Evolutionary conservation across 805 yeast species (phyloP).

Genomic region (Pichia cephalocereana): DNA sequence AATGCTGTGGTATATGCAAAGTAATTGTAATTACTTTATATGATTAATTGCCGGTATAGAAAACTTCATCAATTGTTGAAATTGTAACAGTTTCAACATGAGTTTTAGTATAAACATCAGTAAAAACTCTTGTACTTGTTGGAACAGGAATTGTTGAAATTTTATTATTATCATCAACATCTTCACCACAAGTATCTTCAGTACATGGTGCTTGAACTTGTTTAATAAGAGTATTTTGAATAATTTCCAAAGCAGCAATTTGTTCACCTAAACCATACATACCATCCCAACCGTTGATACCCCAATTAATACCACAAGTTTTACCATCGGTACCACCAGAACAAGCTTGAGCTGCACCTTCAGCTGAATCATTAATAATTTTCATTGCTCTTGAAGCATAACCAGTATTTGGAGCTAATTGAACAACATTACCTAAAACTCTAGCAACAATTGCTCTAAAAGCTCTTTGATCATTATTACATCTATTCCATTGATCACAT

Average conservation of each 20-base stretch:
- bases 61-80: slow-evolving; percentile 1
- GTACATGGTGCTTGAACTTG: slow-evolving; percentile 5
- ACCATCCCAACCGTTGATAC: slow-evolving; percentile 49
- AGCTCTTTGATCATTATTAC: slow-evolving; percentile 72
- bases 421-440: slow-evolving; percentile 10
- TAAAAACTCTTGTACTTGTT: slow-evolving; percentile 3
- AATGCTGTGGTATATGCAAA: no score
- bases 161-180: slow-evolving; percentile 1
- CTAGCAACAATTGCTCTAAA: slow-evolving; percentile 38
- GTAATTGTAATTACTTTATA: not conserved
- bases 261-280: slow-evolving; percentile 72
- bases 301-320: slow-evolving; percentile 72
- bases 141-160: not conserved
- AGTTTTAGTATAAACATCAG: slow-evolving; percentile 2
- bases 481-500: slow-evolving; percentile 40
- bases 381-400: slow-evolving; percentile 31
- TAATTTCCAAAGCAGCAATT: slow-evolving; percentile 60
- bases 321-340: slow-evolving; percentile 66
- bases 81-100: not conserved
- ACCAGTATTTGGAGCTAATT: slow-evolving; percentile 36
- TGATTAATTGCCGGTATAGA: not conserved
- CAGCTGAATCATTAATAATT: slow-evolving; percentile 34
- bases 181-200: slow-evolving; percentile 4
- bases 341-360: slow-evolving; percentile 67
- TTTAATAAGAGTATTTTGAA: slow-evolving; percentile 44